Base-by-base conservation (phyloP, 2,329 filamentous ascomycete species). In the Penicillium frequentans region DNA sequence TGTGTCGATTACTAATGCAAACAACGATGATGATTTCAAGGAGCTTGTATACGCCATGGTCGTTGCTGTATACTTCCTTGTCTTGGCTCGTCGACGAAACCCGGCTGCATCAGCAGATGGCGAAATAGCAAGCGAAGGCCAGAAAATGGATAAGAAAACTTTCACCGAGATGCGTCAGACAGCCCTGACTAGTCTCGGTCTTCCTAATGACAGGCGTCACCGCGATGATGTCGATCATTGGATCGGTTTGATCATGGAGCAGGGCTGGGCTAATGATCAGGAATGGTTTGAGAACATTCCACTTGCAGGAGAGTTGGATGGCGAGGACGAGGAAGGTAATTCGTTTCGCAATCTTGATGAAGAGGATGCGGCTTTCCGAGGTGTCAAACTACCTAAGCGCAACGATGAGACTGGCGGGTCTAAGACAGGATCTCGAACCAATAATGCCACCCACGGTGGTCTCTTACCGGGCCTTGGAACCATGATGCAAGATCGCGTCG, bases 211-310 rank as follows among this genome's bases (percentile, higher is more conserved):
- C 14, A 76, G 78, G 47, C 59, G 63, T 21, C 69, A 74, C 54
- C 70, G 71, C 11, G 72, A 71, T 50, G 84, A 88, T 35, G 81
- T 91, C 37, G 85, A 90, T 58, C 75, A 76, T 2, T 89, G 88
- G 60, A 81, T 90, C 57, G 73, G 82, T 21, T 75, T 83, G 55
- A 81, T 90, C 43, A 82, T 75, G 61, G 69, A 72, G 21, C 71
- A 75, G 23, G 71, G 71, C 2, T 83, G 80, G 77, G 74, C 82
- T 19, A 79, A 84, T 81, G 87, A 71, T 4, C 71, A 82, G 51
- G 86, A 90, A 65, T 91, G 88, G 88, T 90, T 90, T 58, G 75
- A 80, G 27, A 85, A 89, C 61, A 80, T 81, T 44, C 75, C 76
- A 8, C 66, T 65, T 60, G 73, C 73, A 8, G 74, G 66, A 4